Evolutionary conservation across 768 basidiomycete genomes (phyloP).

Genomic region (Russula sp.): DNA sequence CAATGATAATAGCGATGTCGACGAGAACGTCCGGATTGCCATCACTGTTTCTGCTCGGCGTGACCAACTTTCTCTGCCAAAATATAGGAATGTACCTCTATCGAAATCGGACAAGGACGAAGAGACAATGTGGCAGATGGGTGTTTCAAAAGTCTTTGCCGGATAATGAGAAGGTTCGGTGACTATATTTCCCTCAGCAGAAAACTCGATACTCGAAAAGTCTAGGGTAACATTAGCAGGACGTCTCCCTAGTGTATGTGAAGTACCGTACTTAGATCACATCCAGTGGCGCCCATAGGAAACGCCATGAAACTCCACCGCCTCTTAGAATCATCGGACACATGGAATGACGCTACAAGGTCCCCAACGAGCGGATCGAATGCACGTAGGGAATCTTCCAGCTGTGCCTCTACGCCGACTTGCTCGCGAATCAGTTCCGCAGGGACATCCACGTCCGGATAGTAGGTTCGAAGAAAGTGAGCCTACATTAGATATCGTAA

Average conservation of each 20-base stretch:
- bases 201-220: slow-evolving; percentile 39
- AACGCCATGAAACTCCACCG: slow-evolving; percentile 42
- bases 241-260: neutral
- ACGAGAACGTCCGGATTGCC: slow-evolving; percentile 44
- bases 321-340: slow-evolving; percentile 26
- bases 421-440: slow-evolving; percentile 58
- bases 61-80: slow-evolving; percentile 15
- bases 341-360: slow-evolving; percentile 40
- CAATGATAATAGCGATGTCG: slow-evolving; percentile 26
- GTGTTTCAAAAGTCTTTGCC: slow-evolving; percentile 50
- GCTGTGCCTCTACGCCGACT: slow-evolving; percentile 41
- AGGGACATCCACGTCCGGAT: slow-evolving; percentile 71
- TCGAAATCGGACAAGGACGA: slow-evolving; percentile 1
- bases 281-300: slow-evolving; percentile 55
- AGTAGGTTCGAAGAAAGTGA: slow-evolving; percentile 61
- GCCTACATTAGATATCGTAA: slow-evolving; percentile 39
- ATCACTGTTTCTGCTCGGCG: slow-evolving; percentile 27
- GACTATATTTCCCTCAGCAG: slow-evolving; percentile 27
- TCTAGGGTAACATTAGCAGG: slow-evolving; percentile 33
- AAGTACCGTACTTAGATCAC: slow-evolving; percentile 53
- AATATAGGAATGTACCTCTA: neutral
- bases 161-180: slow-evolving; percentile 41
- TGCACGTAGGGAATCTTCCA: slow-evolving; percentile 31
- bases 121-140: slow-evolving; percentile 55
- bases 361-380: slow-evolving; percentile 60